A percentile compares a stretch with the other conserved stretches of the same genome.
Evolutionary conservation across 1,284 basidiomycete species (phyloP).

Genomic region (Puccinia coronata): DNA sequence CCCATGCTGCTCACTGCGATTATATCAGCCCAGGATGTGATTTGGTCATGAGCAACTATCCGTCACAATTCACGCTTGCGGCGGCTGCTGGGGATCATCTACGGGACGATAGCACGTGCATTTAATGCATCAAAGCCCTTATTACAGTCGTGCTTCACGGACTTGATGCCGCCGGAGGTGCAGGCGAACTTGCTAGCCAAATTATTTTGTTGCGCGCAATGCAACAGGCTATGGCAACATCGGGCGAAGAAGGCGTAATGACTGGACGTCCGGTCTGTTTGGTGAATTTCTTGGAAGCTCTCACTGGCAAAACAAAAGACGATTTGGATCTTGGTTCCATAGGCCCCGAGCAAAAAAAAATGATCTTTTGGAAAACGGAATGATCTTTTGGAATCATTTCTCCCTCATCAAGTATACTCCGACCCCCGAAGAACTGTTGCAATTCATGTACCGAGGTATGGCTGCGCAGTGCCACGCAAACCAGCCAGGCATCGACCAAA

Average conservation of each 20-base stretch:
- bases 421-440: neutral
- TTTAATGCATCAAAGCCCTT: neutral
- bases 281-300: neutral
- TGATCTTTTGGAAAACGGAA: neutral
- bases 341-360: neutral
- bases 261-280: neutral
- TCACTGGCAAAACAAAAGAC: neutral
- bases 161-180: neutral
- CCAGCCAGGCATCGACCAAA: neutral
- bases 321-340: neutral
- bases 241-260: neutral
- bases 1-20: neutral
- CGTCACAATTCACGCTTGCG: slow-evolving; percentile 6
- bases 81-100: neutral
- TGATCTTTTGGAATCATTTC: slow-evolving; percentile 8
- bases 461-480: neutral
- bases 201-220: neutral
- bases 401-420: neutral
- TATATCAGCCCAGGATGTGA: neutral
- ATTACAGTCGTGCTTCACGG: neutral
- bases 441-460: neutral
- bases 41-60: slow-evolving; percentile 1
- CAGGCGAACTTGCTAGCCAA: neutral
- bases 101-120: neutral
- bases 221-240: neutral